phyloP scores from a whole-genome alignment of 73 alveolate genomes.

The Tetrahymena thermophila region DNA sequence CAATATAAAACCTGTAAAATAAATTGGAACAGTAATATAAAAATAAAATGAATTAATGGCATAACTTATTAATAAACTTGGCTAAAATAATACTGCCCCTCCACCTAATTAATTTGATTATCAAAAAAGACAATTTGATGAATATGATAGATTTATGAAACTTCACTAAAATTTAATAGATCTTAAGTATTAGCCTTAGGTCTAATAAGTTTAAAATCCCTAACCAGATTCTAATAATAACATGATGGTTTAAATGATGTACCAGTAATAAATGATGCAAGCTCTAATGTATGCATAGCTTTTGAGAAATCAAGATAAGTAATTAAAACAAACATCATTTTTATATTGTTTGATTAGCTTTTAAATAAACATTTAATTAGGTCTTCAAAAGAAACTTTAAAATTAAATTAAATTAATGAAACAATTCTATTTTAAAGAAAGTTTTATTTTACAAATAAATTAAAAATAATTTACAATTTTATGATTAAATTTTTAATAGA shows the following conservation, averaged over 20 bases:
- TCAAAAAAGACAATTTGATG: neutral
- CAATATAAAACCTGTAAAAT: neutral
- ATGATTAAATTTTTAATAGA: neutral
- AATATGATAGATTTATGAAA: neutral
- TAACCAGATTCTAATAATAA: neutral
- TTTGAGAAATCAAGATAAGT: neutral
- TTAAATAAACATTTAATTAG: no score
- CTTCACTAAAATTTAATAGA: neutral
- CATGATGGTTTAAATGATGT: neutral
- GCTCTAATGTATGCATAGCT: neutral
- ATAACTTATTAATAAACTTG: neutral
- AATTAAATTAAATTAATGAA: no score
- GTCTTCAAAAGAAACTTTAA: no score
- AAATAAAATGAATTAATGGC: neutral
- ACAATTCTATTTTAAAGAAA: no score
- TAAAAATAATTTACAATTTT: no score
- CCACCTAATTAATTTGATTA: neutral
- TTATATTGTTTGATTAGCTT: no score
- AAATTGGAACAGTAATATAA: neutral
- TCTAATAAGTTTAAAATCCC: neutral
- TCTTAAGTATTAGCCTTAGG: neutral
- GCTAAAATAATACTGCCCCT: neutral
- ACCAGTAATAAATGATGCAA: neutral
- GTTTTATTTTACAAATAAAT: no score
- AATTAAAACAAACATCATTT: neutral